These are phyloP conservation scores for Apophysomyces variabilis DNA, from an alignment of 371 early-diverging fungal genomes.

Conservation along the genomic window DNA sequence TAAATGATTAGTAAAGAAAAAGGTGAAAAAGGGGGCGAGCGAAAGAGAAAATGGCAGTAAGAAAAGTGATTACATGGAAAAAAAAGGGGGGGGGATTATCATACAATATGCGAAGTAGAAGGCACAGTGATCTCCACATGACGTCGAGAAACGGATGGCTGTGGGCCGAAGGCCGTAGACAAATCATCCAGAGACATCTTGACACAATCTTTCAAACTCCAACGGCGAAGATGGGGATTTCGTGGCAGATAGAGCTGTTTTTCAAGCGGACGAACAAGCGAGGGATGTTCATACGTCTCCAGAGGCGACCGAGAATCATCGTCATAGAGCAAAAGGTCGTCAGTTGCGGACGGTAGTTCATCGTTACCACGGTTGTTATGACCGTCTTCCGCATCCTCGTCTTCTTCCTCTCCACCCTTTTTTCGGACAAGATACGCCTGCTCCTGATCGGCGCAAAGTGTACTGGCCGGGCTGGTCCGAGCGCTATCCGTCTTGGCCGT, in stretches of 20 bases:
- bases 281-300: conserved; percentile 39
- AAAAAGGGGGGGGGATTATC: neutral
- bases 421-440: neutral
- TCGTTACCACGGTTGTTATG: neutral
- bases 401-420: neutral
- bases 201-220: conserved; percentile 33
- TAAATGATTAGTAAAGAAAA: neutral
- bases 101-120: neutral
- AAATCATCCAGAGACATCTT: conserved; percentile 16
- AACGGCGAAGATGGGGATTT: conserved; percentile 15
- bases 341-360: neutral
- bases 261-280: conserved; percentile 24
- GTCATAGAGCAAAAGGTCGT: conserved; percentile 25
- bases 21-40: neutral
- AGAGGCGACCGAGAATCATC: conserved; percentile 27
- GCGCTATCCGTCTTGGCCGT: neutral
- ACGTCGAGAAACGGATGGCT: neutral
- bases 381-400: neutral
- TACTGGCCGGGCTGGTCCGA: neutral
- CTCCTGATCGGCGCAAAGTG: conserved; percentile 2
- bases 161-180: neutral
- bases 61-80: neutral
- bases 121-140: conserved; percentile 1
- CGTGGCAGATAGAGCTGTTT: conserved; percentile 16
- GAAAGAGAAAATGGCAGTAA: neutral